Percentiles rank a stretch among this genome's conserved stretches.
Conservation (phyloP, 192 early-diverging fungal species). For the Podila clonocystis region DNA sequence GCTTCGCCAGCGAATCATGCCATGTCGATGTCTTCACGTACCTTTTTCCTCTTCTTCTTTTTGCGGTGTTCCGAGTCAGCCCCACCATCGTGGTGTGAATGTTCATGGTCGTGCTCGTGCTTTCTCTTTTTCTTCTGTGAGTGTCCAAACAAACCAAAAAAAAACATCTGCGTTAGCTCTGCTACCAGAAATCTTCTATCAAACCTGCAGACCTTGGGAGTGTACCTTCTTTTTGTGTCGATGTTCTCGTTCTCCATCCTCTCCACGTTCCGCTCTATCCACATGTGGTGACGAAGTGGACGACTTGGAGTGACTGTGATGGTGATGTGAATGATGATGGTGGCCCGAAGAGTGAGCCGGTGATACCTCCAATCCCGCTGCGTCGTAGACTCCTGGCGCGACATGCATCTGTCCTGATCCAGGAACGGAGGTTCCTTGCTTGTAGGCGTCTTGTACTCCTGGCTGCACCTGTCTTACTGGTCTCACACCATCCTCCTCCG, state of each 20-base stretch:
- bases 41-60: conserved; percentile 55
- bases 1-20: neutral
- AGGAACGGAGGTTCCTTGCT: no score
- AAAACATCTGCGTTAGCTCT: neutral
- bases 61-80: conserved; percentile 49
- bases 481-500: conserved; percentile 22
- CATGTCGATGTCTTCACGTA: neutral
- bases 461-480: neutral
- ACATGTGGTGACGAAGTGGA: conserved; percentile 46
- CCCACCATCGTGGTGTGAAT: conserved; percentile 43
- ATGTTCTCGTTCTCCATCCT: conserved; percentile 39
- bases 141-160: neutral
- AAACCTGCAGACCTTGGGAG: neutral
- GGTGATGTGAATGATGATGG: conserved; percentile 11
- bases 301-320: conserved; percentile 32
- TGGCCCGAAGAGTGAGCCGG: conserved; percentile 2
- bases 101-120: conserved; percentile 49
- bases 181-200: neutral
- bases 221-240: conserved; percentile 50
- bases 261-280: conserved; percentile 33
- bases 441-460: neutral
- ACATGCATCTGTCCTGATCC: conserved; percentile 1
- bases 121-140: conserved; percentile 54
- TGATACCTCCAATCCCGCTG: neutral
- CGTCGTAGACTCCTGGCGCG: conserved; percentile 8